phyloP scores from a whole-genome alignment of 129 eudicot genomes.

The Rutidosis leptorrhynchoides region DNA sequence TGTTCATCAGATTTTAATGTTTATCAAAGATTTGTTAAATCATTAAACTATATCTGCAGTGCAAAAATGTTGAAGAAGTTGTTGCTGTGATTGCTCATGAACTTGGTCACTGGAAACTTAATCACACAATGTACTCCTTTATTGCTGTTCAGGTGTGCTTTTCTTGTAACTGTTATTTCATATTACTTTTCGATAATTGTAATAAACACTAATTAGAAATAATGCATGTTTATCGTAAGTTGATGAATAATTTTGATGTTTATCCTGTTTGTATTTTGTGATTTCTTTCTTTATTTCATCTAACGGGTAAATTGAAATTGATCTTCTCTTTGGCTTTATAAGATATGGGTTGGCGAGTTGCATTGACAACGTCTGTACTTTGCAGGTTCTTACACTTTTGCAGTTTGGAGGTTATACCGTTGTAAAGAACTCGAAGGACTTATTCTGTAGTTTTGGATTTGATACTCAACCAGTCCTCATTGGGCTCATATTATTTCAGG shows the following conservation, averaged over 20 bases:
- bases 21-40: neutral
- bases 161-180: neutral
- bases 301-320: neutral
- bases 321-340: no score
- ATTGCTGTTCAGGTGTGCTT: slow-evolving; percentile 87
- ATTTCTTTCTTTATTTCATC: slow-evolving; percentile 6
- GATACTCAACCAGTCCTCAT: slow-evolving; percentile 96
- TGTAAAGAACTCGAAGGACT: slow-evolving; percentile 92
- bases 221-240: neutral
- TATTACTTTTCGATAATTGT: neutral
- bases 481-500: slow-evolving; percentile 96
- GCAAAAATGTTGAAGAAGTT: slow-evolving; percentile 92
- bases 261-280: neutral
- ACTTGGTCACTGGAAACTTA: slow-evolving; percentile 97
- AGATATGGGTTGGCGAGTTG: no score
- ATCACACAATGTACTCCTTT: slow-evolving; percentile 90
- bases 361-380: neutral
- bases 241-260: neutral
- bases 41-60: slow-evolving; percentile 46
- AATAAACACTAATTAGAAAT: neutral
- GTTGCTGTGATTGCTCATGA: slow-evolving; percentile 99
- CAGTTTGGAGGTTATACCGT: slow-evolving; percentile 95
- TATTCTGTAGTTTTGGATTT: slow-evolving; percentile 92
- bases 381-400: slow-evolving; percentile 86
- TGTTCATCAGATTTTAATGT: neutral